Percentiles rank a stretch among this genome's conserved stretches.
These are phyloP conservation scores for Beauveria medogensis DNA, from an alignment of 2,329 filamentous ascomycete species.

Conservation along the genomic window DNA sequence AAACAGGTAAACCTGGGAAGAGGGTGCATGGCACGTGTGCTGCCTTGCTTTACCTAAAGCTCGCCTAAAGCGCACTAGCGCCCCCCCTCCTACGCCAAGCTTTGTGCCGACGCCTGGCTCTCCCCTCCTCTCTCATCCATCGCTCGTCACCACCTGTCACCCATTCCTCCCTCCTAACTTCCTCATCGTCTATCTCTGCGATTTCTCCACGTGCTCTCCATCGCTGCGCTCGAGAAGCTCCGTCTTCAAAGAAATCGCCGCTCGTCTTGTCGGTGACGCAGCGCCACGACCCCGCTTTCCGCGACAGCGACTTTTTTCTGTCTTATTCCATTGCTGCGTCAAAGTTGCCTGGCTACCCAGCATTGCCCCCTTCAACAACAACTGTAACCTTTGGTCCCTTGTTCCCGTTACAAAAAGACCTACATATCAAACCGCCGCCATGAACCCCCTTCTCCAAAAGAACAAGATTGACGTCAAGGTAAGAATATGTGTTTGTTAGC, in stretches of 20 bases:
- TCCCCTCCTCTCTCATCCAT: neutral
- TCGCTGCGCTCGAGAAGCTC: neutral
- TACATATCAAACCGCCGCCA: slow-evolving; percentile 32
- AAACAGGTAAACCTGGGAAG: neutral
- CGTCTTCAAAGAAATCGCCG: neutral
- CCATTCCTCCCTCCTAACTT: neutral
- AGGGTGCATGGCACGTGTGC: no score
- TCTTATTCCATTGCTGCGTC: neutral
- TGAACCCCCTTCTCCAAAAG: slow-evolving; percentile 96
- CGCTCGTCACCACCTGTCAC: neutral
- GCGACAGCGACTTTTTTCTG: slow-evolving; percentile 1
- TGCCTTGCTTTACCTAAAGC: neutral
- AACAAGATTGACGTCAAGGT: slow-evolving; percentile 97
- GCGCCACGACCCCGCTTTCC: slow-evolving; percentile 2
- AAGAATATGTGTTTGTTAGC: slow-evolving; percentile 32
- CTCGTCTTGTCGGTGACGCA: slow-evolving; percentile 2
- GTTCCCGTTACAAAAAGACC: neutral
- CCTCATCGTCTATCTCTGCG: neutral
- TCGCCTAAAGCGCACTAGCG: neutral
- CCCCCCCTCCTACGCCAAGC: neutral
- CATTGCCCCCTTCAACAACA: neutral
- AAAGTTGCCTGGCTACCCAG: neutral
- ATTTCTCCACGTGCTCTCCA: neutral
- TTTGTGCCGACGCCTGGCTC: neutral
- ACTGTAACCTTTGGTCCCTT: neutral